Conservation (phyloP, 495 filamentous ascomycete species). For the Aspergillus saccharolyticus region DNA sequence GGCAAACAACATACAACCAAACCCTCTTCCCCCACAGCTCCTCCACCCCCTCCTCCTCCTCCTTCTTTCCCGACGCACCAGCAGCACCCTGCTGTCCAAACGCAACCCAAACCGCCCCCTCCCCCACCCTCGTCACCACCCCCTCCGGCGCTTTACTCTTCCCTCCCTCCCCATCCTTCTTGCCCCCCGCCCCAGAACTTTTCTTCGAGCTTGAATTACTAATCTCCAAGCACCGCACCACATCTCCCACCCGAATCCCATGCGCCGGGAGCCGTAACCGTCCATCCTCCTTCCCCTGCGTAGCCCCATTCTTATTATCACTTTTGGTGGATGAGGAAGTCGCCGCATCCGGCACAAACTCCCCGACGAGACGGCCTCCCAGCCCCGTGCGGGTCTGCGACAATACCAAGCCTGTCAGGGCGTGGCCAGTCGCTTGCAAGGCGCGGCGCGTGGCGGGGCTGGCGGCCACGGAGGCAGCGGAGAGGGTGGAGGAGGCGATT, state of each 20-base stretch:
- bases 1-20: slow-evolving; percentile 49
- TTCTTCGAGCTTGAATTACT: slow-evolving; percentile 56
- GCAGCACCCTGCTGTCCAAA: slow-evolving; percentile 43
- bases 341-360: slow-evolving; percentile 71
- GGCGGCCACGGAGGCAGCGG: slow-evolving; percentile 66
- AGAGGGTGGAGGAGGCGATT: slow-evolving; percentile 44
- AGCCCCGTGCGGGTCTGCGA: slow-evolving; percentile 83
- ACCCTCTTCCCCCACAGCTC: slow-evolving; percentile 56
- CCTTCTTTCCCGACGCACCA: slow-evolving; percentile 42
- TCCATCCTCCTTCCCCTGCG: slow-evolving; percentile 35
- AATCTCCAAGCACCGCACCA: slow-evolving; percentile 76
- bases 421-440: slow-evolving; percentile 81
- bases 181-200: slow-evolving; percentile 31
- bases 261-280: slow-evolving; percentile 59
- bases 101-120: slow-evolving; percentile 57
- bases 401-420: slow-evolving; percentile 72
- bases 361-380: slow-evolving; percentile 80
- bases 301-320: slow-evolving; percentile 14
- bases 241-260: slow-evolving; percentile 82
- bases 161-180: slow-evolving; percentile 43
- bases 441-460: slow-evolving; percentile 63
- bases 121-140: slow-evolving; percentile 68
- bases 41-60: slow-evolving; percentile 44
- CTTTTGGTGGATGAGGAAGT: slow-evolving; percentile 33
- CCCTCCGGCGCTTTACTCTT: slow-evolving; percentile 58